phyloP scores from a whole-genome alignment of 2,329 filamentous ascomycete genomes.

The Helicocarpus griseus region DNA sequence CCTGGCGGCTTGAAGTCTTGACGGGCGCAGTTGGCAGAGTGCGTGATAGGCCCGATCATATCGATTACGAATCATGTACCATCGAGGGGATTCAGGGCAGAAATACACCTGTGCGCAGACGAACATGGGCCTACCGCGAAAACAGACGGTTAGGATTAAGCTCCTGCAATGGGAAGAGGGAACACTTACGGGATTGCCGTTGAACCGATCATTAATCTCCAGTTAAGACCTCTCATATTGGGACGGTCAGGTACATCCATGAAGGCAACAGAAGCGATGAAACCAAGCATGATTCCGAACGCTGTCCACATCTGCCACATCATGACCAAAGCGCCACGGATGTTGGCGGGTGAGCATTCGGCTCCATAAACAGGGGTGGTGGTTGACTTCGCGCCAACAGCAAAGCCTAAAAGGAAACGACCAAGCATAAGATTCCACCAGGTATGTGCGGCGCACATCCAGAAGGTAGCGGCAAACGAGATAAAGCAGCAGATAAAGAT shows the following conservation, averaged over 20 bases:
- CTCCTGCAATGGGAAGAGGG: too few relatives aligned
- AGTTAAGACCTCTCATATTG: slow-evolving; percentile 49
- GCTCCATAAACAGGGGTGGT: slow-evolving; percentile 70
- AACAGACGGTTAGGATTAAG: too few relatives aligned
- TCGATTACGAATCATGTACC: slow-evolving; percentile 37
- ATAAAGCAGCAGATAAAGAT: slow-evolving; percentile 70
- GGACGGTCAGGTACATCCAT: slow-evolving; percentile 44
- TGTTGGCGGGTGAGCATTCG: slow-evolving; percentile 58
- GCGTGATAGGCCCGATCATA: slow-evolving; percentile 34
- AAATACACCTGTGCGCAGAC: slow-evolving; percentile 53
- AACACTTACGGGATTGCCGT: slow-evolving; percentile 56
- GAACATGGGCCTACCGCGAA: too few relatives aligned
- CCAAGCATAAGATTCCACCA: slow-evolving; percentile 64
- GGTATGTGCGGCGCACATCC: slow-evolving; percentile 56
- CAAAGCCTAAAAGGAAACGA: slow-evolving; percentile 65
- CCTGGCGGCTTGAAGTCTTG: slow-evolving; percentile 35
- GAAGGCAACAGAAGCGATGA: slow-evolving; percentile 52
- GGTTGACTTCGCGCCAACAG: slow-evolving; percentile 65
- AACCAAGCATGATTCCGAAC: slow-evolving; percentile 47
- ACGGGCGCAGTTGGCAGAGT: slow-evolving; percentile 35
- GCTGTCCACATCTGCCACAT: slow-evolving; percentile 59
- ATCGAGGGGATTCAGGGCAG: slow-evolving; percentile 46
- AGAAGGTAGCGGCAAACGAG: slow-evolving; percentile 44
- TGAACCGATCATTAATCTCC: slow-evolving; percentile 61
- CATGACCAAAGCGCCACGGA: slow-evolving; percentile 72